Conservation (phyloP, 495 filamentous ascomycete species). For the Hypoxylon rickii region DNA sequence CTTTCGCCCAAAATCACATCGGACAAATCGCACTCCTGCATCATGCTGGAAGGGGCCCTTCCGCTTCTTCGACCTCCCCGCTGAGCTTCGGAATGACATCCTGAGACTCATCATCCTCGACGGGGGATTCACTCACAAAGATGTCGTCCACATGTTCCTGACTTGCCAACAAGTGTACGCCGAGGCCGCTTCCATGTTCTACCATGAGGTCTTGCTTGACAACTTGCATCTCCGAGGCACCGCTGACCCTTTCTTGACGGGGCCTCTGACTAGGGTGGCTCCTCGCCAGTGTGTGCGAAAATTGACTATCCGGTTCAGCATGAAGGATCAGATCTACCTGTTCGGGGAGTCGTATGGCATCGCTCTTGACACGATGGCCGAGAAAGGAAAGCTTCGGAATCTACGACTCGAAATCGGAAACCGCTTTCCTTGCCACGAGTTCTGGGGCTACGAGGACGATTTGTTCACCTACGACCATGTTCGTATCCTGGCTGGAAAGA, state of each 20-base stretch:
- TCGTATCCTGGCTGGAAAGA: neutral
- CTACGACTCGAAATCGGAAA: constrained; percentile 26
- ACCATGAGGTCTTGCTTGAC: constrained; percentile 26
- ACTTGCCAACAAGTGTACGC: constrained; percentile 25
- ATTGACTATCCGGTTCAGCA: constrained; percentile 22
- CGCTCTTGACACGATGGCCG: constrained; percentile 25
- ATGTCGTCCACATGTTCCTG: constrained; percentile 28
- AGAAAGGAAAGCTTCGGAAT: constrained; percentile 24
- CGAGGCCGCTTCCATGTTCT: constrained; percentile 36
- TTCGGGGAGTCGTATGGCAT: constrained; percentile 21
- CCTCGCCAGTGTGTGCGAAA: constrained; percentile 28
- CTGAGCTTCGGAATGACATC: constrained; percentile 34
- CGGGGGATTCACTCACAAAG: constrained; percentile 10
- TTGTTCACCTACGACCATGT: constrained; percentile 8
- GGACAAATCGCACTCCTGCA: neutral
- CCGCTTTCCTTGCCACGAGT: constrained; percentile 22
- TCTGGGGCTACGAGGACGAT: constrained; percentile 27
- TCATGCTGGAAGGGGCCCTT: constrained; percentile 28
- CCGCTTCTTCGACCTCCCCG: constrained; percentile 37
- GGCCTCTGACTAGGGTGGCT: constrained; percentile 15
- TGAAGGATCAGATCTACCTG: constrained; percentile 20
- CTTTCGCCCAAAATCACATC: constrained; percentile 16
- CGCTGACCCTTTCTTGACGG: constrained; percentile 21
- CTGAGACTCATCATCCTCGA: constrained; percentile 18
- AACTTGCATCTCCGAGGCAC: constrained; percentile 13